Conservation (phyloP, 768 basidiomycete genomes). For the Terana coerulea region DNA sequence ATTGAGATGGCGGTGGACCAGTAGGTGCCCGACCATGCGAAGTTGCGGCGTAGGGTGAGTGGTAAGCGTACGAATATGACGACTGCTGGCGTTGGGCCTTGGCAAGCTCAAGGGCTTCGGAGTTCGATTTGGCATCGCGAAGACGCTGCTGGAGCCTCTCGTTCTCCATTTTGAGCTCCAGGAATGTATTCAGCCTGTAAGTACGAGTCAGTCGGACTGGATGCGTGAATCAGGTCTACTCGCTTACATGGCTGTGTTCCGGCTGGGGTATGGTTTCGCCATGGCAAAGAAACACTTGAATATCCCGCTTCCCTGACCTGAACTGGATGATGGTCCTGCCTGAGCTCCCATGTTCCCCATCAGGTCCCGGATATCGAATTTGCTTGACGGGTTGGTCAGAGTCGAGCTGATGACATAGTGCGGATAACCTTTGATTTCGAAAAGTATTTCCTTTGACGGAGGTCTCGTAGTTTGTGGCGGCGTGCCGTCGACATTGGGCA, state of each 20-base stretch:
- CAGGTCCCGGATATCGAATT: not conserved
- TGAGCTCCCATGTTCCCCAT: not conserved
- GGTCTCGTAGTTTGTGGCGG: conserved; percentile 9
- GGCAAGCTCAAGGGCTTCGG: not conserved
- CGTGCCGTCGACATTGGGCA: conserved; percentile 2
- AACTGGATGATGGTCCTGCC: not conserved
- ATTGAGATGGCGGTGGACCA: not conserved
- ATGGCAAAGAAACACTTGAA: conserved; percentile 69
- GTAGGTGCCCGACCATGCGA: not conserved
- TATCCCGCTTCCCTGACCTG: conserved; percentile 16
- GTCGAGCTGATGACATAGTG: conserved; percentile 31
- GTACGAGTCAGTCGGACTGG: not conserved
- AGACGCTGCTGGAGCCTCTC: conserved; percentile 69
- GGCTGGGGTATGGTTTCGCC: conserved; percentile 74
- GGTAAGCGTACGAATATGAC: not conserved
- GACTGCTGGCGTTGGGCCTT: conserved; percentile 10
- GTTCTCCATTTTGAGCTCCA: conserved; percentile 89
- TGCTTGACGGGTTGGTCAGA: not conserved
- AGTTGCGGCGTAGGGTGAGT: not conserved
- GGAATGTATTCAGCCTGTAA: conserved; percentile 59
- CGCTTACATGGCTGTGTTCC: conserved; percentile 63
- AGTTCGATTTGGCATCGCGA: conserved; percentile 2
- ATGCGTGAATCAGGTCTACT: not conserved
- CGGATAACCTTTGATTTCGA: conserved; percentile 68
- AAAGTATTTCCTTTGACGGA: conserved; percentile 47